Evolutionary conservation across 495 filamentous ascomycete species (phyloP).

Genomic region (Margaritispora aquatica): DNA sequence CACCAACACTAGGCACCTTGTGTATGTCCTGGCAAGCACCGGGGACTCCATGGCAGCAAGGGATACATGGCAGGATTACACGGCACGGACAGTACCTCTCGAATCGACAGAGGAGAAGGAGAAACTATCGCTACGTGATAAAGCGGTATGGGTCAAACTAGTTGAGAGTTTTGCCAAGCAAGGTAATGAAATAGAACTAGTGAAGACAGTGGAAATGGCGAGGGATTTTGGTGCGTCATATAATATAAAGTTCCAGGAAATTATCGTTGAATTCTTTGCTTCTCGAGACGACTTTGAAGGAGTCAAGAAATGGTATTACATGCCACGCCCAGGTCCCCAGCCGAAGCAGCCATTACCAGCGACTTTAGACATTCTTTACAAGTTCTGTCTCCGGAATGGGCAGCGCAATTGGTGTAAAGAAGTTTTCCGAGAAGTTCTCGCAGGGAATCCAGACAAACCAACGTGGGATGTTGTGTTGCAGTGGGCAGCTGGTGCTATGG

Average conservation of each 20-base stretch:
- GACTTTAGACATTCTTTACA: slow-evolving; percentile 46
- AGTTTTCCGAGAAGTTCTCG: slow-evolving; percentile 54
- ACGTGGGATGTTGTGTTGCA: slow-evolving; percentile 66
- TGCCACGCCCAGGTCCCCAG: slow-evolving; percentile 28
- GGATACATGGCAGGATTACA: slow-evolving; percentile 40
- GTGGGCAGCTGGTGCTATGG: slow-evolving; percentile 65
- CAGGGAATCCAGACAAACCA: slow-evolving; percentile 38
- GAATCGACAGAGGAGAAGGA: not conserved
- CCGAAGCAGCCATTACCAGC: slow-evolving; percentile 17
- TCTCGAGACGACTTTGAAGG: slow-evolving; percentile 39
- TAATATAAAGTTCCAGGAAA: slow-evolving; percentile 33
- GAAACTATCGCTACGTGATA: not conserved
- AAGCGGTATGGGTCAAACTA: not conserved
- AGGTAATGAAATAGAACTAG: slow-evolving; percentile 48
- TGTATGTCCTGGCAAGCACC: slow-evolving; percentile 51
- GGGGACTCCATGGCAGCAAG: slow-evolving; percentile 54
- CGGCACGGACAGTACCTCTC: not conserved
- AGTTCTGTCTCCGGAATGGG: slow-evolving; percentile 48
- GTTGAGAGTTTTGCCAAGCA: slow-evolving; percentile 55
- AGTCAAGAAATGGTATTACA: slow-evolving; percentile 60
- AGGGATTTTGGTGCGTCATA: slow-evolving; percentile 28
- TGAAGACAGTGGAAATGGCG: slow-evolving; percentile 32
- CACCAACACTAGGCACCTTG: slow-evolving; percentile 39
- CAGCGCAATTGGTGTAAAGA: slow-evolving; percentile 57
- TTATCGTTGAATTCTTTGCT: slow-evolving; percentile 49